Base-by-base conservation (phyloP, 1,284 basidiomycete genomes). In the Ustilago bromivora region DNA sequence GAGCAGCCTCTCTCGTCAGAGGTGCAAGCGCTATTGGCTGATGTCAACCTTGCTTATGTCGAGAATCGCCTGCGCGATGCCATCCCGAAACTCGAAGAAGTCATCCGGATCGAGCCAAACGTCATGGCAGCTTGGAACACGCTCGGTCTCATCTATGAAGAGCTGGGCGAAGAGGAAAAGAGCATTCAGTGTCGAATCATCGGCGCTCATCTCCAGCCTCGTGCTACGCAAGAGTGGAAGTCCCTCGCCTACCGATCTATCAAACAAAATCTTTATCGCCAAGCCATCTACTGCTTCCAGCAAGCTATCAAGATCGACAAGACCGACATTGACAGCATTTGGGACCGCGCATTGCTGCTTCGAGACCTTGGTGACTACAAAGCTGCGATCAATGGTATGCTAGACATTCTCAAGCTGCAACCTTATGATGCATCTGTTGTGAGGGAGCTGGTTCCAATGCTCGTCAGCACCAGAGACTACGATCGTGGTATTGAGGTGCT, bases 71-170 rank as follows among this genome's bases (percentile, higher is more conserved):
- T 92, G 19, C 87, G 89, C 1, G 90, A 92, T 76, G 92, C 94
- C 1, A 92, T 94, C 40, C 89, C 90, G 28, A 90, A 92, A 52
- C 93, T 96, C 89, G 91, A 93, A 83, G 94, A 98, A 84, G 93
- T 98, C 75, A 95, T 98, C 66, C 91, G 94, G 10, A 94, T 96
- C 65, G 96, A 98, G 85, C 94, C 95, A 2, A 91, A 92, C 38
- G 93, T 94, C 10, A 89, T 90, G 5, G 87, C 91, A 4, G 94
- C 95, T 0, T 98, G 96, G 95, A 90, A 91, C 10, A 93, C 95
- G 0, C 89, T 97, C 4, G 93, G 92, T 1, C 90, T 92, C 72
- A 93, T 92, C 78, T 92, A 93, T 80, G 89, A 90, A 34, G 92
- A 94, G 77, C 87, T 91, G 79, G 89, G 89, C 1, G 90, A 96